phyloP scores from a whole-genome alignment of 352 stramenopile species.

The Aphanomyces astaci region DNA sequence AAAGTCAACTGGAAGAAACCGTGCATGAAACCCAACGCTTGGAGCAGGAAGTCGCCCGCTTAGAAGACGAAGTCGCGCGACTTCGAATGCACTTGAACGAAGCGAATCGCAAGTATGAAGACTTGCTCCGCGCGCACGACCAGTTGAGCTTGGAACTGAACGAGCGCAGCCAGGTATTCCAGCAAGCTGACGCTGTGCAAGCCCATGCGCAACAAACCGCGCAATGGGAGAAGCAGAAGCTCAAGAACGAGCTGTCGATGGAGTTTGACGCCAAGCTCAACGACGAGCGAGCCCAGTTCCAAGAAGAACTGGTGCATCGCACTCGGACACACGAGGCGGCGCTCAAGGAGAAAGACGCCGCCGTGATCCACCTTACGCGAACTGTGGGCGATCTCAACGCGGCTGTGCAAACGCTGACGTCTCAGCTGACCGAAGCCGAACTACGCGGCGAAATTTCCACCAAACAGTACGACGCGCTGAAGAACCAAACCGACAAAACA shows the following conservation, averaged over 20 bases:
- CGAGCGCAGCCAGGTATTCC: neutral
- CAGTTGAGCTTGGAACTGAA: neutral
- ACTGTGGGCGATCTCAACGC: neutral
- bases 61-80: constrained; percentile 12
- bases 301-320: neutral
- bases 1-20: constrained; percentile 15
- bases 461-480: constrained; percentile 3
- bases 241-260: constrained; percentile 2
- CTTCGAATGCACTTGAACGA: neutral
- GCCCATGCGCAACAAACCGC: neutral
- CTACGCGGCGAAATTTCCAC: neutral
- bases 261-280: neutral
- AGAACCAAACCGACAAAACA: neutral
- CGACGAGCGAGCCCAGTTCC: constrained; percentile 1
- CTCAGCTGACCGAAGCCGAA: neutral
- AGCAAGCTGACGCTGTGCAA: neutral
- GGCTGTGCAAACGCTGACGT: neutral
- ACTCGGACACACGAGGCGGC: neutral
- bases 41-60: constrained; percentile 6
- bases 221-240: neutral
- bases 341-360: constrained; percentile 5
- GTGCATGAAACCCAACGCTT: neutral
- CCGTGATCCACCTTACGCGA: neutral
- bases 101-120: neutral
- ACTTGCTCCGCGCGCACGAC: neutral